Conservation (phyloP, 1,139 yeast species). For the Scheffersomyces stambukii region DNA sequence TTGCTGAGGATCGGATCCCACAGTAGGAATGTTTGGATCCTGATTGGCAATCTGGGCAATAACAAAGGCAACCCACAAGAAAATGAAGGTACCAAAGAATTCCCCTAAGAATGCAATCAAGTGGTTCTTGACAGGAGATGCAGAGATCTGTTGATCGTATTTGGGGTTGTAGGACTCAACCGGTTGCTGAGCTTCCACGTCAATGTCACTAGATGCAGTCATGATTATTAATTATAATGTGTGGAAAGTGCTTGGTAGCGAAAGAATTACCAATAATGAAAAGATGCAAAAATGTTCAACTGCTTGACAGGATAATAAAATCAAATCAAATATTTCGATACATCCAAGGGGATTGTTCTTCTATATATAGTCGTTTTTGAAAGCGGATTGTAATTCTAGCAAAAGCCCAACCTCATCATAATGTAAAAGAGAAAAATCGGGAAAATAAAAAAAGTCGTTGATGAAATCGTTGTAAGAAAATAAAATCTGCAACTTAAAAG, state of each 20-base stretch:
- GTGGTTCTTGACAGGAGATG: conserved; percentile 28
- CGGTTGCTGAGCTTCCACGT: conserved; percentile 25
- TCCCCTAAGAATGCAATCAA: conserved; percentile 46
- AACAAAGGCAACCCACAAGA: conserved; percentile 76
- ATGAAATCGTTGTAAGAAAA: too few species aligned
- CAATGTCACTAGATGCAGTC: conserved; percentile 18
- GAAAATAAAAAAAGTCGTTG: too few species aligned
- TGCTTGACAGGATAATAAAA: too few species aligned
- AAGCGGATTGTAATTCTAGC: too few species aligned
- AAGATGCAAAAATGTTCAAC: neutral
- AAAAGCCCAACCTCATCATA: too few species aligned
- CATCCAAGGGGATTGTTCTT: too few species aligned
- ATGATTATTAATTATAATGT: conserved; percentile 2
- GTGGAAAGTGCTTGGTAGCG: neutral
- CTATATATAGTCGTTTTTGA: too few species aligned
- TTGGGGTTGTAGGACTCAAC: conserved; percentile 26
- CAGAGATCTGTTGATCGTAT: conserved; percentile 12
- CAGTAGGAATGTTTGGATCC: conserved; percentile 41
- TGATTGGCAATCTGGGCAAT: conserved; percentile 85
- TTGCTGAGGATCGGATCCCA: conserved; percentile 59
- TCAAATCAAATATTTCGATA: too few species aligned
- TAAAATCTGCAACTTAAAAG: too few species aligned
- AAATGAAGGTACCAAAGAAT: conserved; percentile 82
- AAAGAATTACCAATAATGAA: neutral
- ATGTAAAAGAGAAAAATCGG: too few species aligned